Percentiles rank a stretch among this genome's conserved stretches.
Conservation (phyloP, 371 early-diverging fungal genomes). For the Saksenaea oblongispora region DNA sequence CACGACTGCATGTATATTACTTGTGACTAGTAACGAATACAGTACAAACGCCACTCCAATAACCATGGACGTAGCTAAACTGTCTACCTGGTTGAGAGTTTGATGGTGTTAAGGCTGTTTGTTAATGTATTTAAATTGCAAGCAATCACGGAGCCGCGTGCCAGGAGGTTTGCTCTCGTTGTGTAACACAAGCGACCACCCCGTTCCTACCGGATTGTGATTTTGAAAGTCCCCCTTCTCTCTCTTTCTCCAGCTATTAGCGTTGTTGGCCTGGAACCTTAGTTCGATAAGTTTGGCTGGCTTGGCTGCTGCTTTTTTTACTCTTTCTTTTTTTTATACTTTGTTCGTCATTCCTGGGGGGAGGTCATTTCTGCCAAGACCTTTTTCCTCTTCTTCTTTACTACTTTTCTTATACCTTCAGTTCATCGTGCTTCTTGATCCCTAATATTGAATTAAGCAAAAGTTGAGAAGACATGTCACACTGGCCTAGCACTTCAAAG, state of each 20-base stretch:
- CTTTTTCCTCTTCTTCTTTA: background rate
- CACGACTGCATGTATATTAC: background rate
- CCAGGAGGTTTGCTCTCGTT: background rate
- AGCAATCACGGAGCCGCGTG: background rate
- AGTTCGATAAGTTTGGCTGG: background rate
- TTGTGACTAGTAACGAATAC: background rate
- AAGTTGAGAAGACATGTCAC: constrained; percentile 2
- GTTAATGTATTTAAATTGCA: background rate
- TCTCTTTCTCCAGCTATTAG: background rate
- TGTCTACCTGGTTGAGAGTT: background rate
- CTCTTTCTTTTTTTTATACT: no score
- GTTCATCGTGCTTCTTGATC: background rate
- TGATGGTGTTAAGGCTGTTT: background rate
- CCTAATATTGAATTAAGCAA: background rate
- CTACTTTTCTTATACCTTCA: background rate
- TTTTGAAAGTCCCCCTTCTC: background rate
- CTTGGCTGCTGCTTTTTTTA: background rate
- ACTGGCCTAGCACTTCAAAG: constrained; percentile 2
- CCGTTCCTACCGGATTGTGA: background rate
- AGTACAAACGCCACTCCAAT: no score
- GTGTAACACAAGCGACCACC: background rate
- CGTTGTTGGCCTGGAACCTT: background rate
- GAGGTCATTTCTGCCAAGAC: no score
- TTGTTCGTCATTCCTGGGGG: no score
- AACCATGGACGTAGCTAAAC: background rate